phyloP scores from a whole-genome alignment of 2,329 filamentous ascomycete genomes.

The Aphanocladium album region DNA sequence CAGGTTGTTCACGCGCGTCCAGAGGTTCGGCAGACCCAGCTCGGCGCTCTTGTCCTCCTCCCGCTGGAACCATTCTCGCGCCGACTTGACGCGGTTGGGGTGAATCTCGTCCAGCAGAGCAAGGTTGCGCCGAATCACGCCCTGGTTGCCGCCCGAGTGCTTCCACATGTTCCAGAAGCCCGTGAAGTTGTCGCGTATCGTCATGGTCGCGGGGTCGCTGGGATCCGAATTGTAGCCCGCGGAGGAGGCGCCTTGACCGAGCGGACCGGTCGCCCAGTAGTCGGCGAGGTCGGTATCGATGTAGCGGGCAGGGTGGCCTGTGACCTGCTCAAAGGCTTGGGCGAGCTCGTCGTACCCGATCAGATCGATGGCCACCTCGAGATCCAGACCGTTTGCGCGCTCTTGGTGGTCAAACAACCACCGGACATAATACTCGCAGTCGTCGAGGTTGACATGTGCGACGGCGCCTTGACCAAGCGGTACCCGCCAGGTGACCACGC shows the following conservation, averaged over 20 bases:
- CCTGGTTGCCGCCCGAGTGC: constrained; percentile 34
- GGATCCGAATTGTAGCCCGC: constrained; percentile 33
- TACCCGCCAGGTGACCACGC: constrained; percentile 36
- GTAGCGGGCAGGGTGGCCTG: constrained; percentile 36
- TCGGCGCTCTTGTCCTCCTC: constrained; percentile 30
- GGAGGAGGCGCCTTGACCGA: constrained; percentile 19
- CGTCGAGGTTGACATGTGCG: constrained; percentile 38
- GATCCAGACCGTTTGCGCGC: constrained; percentile 39
- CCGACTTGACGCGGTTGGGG: constrained; percentile 41
- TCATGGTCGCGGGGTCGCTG: constrained; percentile 30
- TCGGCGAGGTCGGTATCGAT: constrained; percentile 30
- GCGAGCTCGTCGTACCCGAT: constrained; percentile 36
- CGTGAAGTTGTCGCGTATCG: constrained; percentile 42
- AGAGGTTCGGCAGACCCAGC: constrained; percentile 13
- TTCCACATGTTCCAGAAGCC: constrained; percentile 46
- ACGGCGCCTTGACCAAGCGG: constrained; percentile 37
- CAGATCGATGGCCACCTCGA: constrained; percentile 39
- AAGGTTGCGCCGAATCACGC: constrained; percentile 42
- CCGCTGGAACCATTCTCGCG: constrained; percentile 42
- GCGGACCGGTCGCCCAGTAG: constrained; percentile 25
- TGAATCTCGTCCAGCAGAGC: constrained; percentile 46
- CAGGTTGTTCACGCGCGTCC: constrained; percentile 16
- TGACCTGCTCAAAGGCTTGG: constrained; percentile 37
- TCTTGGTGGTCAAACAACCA: constrained; percentile 45
- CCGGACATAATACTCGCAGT: constrained; percentile 41